These are phyloP conservation scores for Dendrobium huoshanense DNA, from an alignment of 106 monocot species.

Conservation along the genomic window DNA sequence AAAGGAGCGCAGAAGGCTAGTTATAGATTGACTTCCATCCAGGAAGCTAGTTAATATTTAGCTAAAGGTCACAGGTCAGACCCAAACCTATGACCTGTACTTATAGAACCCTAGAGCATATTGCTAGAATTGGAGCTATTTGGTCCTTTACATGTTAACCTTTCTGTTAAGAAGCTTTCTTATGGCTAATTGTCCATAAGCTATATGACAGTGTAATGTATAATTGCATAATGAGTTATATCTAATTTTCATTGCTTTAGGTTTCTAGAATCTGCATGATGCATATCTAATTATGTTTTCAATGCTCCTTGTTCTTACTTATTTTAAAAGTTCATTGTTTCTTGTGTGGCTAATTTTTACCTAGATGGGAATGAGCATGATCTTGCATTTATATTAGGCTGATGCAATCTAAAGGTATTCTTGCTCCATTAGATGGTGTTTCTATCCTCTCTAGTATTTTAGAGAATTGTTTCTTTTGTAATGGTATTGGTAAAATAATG, in stretches of 20 bases:
- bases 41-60: too few species aligned
- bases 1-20: too few species aligned
- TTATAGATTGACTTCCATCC: too few species aligned
- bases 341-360: background rate
- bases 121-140: background rate
- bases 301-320: background rate
- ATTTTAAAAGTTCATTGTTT: background rate
- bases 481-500: background rate
- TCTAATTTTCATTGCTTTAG: background rate
- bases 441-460: background rate
- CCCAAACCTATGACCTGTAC: too few species aligned
- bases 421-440: background rate
- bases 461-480: background rate
- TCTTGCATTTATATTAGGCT: background rate
- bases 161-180: background rate
- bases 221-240: background rate
- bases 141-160: background rate
- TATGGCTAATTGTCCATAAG: background rate
- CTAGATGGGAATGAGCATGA: background rate
- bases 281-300: background rate
- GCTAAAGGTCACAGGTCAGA: too few species aligned
- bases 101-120: background rate
- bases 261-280: background rate
- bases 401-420: background rate
- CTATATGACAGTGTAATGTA: background rate